Base-by-base conservation (phyloP, 2,329 filamentous ascomycete species). In the Acrodontium crateriforme region DNA sequence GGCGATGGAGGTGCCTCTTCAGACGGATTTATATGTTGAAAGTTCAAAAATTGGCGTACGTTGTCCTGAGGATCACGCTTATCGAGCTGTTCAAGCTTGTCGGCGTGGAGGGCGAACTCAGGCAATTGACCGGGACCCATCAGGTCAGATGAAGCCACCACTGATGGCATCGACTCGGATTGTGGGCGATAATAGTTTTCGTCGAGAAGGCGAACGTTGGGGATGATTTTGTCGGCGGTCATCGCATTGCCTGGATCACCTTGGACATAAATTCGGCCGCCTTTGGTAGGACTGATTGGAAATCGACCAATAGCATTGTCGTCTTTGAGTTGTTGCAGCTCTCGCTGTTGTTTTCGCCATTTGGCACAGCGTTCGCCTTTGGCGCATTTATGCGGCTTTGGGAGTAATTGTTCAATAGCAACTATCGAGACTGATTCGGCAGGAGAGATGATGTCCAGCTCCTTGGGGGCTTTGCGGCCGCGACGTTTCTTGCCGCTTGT, bases 111-210 rank as follows among this genome's bases (percentile, higher is more conserved):
- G 12, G 58, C 59, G 34, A 85, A 65, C 14, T 74, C 64, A 13
- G 77, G 67, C 9, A 74, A 51, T 18, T 67, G 54, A 6, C 69
- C 69, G 5, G 80, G 77, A 2, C 84, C 85, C 37, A 95, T 67
- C 8, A 91, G 68, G 54, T 94, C 87, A 1, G 85, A 94, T 1
- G 87, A 94, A 15, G 85, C 87, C 28, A 92, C 77, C 7, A 93
- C 67, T 2, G 85, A 94, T 7, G 79, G 80, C 3, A 78, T 70
- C 12, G 71, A 71, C 42, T 89, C 78, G 5, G 82, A 87, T 15
- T 74, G 62, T 8, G 81, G 79, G 23, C 78, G 72, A 38, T 69
- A 54, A 4, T 29, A 35, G 18, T 48, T 41, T 14, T 44, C 39
- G 6, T 35, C 31, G 8, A 25, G 24, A 5, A 20, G 16, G 34